Base-by-base conservation (phyloP, 345 rosid genomes). In the Rhodomyrtus tomentosa region DNA sequence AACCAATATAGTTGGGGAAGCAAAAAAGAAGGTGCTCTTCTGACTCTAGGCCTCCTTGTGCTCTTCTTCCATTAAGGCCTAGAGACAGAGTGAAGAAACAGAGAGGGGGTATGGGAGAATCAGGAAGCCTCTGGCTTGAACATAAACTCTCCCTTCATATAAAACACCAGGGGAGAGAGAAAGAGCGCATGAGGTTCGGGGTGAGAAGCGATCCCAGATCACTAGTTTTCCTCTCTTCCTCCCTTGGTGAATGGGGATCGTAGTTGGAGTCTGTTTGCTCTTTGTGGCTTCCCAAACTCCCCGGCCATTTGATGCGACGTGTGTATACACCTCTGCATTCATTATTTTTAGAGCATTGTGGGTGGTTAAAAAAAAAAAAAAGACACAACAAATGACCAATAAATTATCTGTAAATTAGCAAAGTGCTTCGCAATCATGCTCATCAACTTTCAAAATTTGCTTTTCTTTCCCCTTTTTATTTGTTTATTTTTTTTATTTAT, bases 211-310 rank as follows among this genome's bases (percentile, higher is more conserved):
- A 82, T 54, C 49, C 29, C 11, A 1, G 84, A 42, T 54, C 56
- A 25, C 56, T 80, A 42, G 22, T 80, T 42, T 80, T n/a, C n/a
- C 32, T 59, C 42, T n/a, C 48, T 38, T 20, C 24, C 45, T 12
- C 38, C 45, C 45, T 49, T 21, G 51, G 42, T 14, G 85, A 25
- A 49, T 14, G 58, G 56, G 56, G n/a, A 38, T 68, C 32, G 55
- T 86, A 86, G 54, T 56, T 58, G 53, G 84, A 81, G 81, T 82
- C 86, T 49, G 91, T 85, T 87, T 85, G 56, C 58, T 40, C 27
- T 84, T 21, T 84, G 90, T 86, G 93, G 91, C 81, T 84, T 27
- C 5, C 89, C 91, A 79, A 87, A 25, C 49, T 84, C 83, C 16
- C 22, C 89, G 88, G 84, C 25, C 55, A 48, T 62, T 38, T 51